Base-by-base conservation (phyloP, 768 basidiomycete species). In the Cyathus striatus region DNA sequence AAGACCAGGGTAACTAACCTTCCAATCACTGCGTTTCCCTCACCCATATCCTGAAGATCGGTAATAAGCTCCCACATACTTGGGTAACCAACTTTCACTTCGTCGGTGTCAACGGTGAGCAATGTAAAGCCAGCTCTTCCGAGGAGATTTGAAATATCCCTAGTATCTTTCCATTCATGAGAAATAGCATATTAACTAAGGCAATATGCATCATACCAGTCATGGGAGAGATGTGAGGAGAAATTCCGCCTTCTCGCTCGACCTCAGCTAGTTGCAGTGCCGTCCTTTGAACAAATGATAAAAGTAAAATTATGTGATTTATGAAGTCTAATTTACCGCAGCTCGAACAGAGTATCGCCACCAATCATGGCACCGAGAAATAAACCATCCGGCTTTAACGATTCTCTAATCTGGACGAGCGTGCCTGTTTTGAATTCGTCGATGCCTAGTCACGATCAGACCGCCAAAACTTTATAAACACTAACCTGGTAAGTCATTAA, bases 221-320 rank as follows among this genome's bases (percentile, higher is more conserved):
- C 96, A 99, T 98, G 1, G 96, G 96, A 1, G 95, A 98, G 25
- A 99, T 65, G 44, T 91, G 87, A 5, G 94, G 93, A n/a, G 93
- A 93, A 42, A 99, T 86, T 1, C 96, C 96, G 5, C 96, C 96
- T 61, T 95, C 86, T 6, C 93, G 79, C 54, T 99, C 95, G 17
- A 84, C 69, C 67, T 98, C 90, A 6, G 96, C 95, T 0, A 99
- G 74, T 55, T 98, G 96, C 21, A 99, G 72, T 3, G 94, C 76
- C 26, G 96, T 94, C 53, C 95, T 90, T 27, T 48, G 33, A 30
- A 45, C 18, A 32, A 50, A 16, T 20, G 21, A 17, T 43, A 20
- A 33, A 25, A 30, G 12, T 21, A 17, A n/a, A 36, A 36, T 36
- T 3, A 27, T 30, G 20, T 16, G 33, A 23, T n/a, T 40, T 21